phyloP scores from a whole-genome alignment of 2,329 filamentous ascomycete genomes.

The Bipolaris zeicola region DNA sequence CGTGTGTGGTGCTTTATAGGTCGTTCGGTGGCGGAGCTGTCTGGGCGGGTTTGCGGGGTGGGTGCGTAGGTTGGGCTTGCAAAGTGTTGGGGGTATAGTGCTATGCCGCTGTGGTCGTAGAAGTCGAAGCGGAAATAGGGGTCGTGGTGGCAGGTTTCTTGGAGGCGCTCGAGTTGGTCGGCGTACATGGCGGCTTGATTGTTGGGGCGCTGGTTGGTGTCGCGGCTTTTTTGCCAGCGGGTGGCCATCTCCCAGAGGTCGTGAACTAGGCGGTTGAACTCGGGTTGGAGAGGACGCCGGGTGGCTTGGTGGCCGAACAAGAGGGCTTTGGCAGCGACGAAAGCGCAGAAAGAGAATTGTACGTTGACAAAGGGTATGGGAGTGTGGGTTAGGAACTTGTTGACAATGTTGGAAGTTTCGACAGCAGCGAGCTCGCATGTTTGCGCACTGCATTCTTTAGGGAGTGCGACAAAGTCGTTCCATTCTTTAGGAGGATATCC shows the following conservation, averaged over 20 bases:
- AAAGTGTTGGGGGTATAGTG: slow-evolving; percentile 23
- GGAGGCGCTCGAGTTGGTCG: slow-evolving; percentile 30
- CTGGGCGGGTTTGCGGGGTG: slow-evolving; percentile 21
- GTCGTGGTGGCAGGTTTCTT: slow-evolving; percentile 29
- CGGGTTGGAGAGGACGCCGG: slow-evolving; percentile 24
- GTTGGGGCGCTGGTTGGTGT: background rate
- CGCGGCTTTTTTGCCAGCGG: slow-evolving; percentile 25
- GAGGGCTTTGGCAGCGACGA: slow-evolving; percentile 41
- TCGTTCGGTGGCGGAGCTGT: slow-evolving; percentile 11
- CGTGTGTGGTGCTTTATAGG: slow-evolving; percentile 9
- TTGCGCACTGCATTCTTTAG: slow-evolving; percentile 41
- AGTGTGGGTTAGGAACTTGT: slow-evolving; percentile 38
- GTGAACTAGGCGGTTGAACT: slow-evolving; percentile 32
- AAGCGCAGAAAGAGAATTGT: slow-evolving; percentile 43
- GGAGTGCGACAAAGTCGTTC: slow-evolving; percentile 41
- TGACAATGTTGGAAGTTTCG: slow-evolving; percentile 42
- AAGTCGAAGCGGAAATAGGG: slow-evolving; percentile 34
- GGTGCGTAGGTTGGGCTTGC: slow-evolving; percentile 23
- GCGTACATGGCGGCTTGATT: slow-evolving; percentile 39
- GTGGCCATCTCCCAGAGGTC: slow-evolving; percentile 38
- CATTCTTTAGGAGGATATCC: slow-evolving; percentile 38
- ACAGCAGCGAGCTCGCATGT: slow-evolving; percentile 43
- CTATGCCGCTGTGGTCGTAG: slow-evolving; percentile 39
- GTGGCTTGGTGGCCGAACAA: slow-evolving; percentile 35
- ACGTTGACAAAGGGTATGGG: slow-evolving; percentile 42